Conservation (phyloP, 176 grass and related monocot genomes). For the Eleusine coracana region DNA sequence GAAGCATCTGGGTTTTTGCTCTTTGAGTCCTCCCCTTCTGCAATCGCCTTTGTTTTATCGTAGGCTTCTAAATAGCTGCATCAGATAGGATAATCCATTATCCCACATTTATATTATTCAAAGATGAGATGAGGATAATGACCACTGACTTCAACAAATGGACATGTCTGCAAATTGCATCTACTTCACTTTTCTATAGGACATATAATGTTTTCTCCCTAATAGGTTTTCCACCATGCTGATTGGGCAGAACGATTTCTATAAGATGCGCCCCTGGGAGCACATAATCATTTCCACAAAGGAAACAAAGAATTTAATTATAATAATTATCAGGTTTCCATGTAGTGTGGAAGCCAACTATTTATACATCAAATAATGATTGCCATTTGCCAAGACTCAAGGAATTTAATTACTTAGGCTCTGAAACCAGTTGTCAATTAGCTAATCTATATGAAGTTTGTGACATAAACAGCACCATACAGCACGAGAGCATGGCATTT, state of each 20-base stretch:
- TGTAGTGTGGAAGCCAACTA: neutral
- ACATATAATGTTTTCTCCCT: neutral
- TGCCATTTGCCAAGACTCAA: neutral
- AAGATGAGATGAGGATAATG: neutral
- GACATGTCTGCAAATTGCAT: neutral
- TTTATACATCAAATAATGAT: neutral
- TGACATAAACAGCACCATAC: neutral
- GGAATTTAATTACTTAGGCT: neutral
- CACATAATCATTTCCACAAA: neutral
- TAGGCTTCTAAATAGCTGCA: constrained; percentile 96
- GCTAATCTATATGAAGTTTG: neutral
- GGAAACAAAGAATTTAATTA: neutral
- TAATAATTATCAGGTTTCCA: neutral
- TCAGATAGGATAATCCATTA: constrained; percentile 28
- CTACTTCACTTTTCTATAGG: neutral
- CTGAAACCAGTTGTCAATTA: neutral
- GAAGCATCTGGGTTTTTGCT: constrained; percentile 53
- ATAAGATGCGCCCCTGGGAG: neutral
- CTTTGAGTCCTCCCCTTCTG: constrained; percentile 58
- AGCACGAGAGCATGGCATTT: neutral
- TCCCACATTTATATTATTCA: neutral
- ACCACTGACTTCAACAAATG: neutral
- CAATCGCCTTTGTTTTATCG: constrained; percentile 80
- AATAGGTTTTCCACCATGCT: neutral
- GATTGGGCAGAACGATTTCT: neutral